Base-by-base conservation (phyloP, 2,329 filamentous ascomycete genomes). In the Sphaerulina populicola region DNA sequence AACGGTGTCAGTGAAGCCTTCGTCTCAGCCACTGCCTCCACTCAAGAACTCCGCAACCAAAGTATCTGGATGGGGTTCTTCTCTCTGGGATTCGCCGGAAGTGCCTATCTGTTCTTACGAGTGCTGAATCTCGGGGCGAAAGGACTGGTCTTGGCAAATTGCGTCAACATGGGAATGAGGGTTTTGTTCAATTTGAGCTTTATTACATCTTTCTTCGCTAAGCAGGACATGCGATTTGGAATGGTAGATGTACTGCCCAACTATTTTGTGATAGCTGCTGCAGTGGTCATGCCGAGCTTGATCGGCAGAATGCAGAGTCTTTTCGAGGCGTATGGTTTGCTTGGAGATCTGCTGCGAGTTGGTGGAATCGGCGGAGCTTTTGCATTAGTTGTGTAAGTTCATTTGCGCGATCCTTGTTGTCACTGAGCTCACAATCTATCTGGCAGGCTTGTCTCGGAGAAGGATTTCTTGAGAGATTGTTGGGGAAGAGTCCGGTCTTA, bases 1-100 rank as follows among this genome's bases (percentile, higher is more conserved):
- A 98, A 98, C 64, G 93, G 93, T 46, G 80, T 97, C 18, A 81
- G 85, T 1, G 93, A 98, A 70, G 88, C 89, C 0, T 97, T 98
- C 62, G 90, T 97, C 12, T 84, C 90, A 0, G 88, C 88, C 2
- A 87, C 94, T 1, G 90, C 91, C 0, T 83, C 79, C 0, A 78
- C 88, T 56, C 69, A 76, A 3, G 78, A 97, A 59, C 79, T 98
- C 2, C 81, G 88, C 56, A 69, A 66, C 3, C 93, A 98, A 67
- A 88, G 86, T 0, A 66, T 81, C 4, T 93, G 83, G 82, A 97
- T 98, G 91, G 78, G 79, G 3, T 76, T 71, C 1, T 96, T 94
- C 66, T 94, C 88, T 2, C 72, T 77, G 6, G 78, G 79, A 1
- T 97, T 96, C 67, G 86, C 81, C 0, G 71, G 73, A 0, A 81